Base-by-base conservation (phyloP, 2,329 filamentous ascomycete genomes). In the Zymoseptoria brevis region DNA sequence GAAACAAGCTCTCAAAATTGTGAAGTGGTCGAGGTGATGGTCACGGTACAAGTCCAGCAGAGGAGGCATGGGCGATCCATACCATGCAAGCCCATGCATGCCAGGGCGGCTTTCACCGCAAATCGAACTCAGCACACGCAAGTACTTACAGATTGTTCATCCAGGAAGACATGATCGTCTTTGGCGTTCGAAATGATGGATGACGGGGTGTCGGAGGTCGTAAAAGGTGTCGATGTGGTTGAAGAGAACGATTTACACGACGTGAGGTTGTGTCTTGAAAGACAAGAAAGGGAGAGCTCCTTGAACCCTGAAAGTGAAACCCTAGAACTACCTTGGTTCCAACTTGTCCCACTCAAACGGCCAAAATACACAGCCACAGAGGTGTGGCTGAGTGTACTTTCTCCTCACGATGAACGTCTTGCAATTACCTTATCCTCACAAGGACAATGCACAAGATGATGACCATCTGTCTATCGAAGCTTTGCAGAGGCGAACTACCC, bases 101-200 rank as follows among this genome's bases (percentile, higher is more conserved):
- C 58, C 62, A 62, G 57, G 62, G 58, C 59, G 62, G 55, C 61
- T 55, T 55, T 61, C 60, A 62, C 62, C 62, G 62, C 62, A 59
- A 61, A 59, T 55, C 56, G 56, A 55, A 53, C 50, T 45, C 35
- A 45, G 64, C 64, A 64, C 59, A 56, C 57, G 63, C 63, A 57
- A 55, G 60, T 59, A 73, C 71, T 71, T 63, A 73, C 71, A 73
- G 63, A 61, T 72, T 72, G 68, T 71, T 73, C 70, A 73, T 72
- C 71, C 71, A 73, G 62, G 69, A 71, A 57, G 71, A 68, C 71
- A 73, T 72, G 22, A 19, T 64, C 68, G 89, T 87, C 59, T 93
- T 93, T 71, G 81, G 93, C 57, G 89, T 87, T 3, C 80, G 79
- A 3, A 90, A 87, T 67, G 88, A 90, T 65, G 87, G 4, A 24